Evolutionary conservation across 2,329 filamentous ascomycete genomes (phyloP).

Genomic region (Septoria petroselini): DNA sequence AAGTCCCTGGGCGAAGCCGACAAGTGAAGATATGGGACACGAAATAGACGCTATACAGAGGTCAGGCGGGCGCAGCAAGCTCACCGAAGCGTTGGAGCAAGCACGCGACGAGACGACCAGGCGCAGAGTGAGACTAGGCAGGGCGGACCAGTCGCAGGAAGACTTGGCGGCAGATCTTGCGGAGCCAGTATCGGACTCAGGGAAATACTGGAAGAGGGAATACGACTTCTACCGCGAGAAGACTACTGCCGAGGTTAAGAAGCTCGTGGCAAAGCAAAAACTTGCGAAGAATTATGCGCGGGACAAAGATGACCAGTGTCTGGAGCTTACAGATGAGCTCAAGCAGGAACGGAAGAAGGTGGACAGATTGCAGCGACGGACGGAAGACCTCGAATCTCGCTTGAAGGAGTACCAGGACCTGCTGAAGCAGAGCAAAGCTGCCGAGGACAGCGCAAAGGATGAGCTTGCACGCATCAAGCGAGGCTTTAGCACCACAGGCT

Average conservation of each 20-base stretch:
- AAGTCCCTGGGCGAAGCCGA: constrained; percentile 46
- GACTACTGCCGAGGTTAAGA: constrained; percentile 70
- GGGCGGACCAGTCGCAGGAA: constrained; percentile 38
- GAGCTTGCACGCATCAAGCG: constrained; percentile 19
- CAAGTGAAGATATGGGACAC: constrained; percentile 34
- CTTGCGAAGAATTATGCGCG: constrained; percentile 75
- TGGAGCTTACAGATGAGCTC: constrained; percentile 62
- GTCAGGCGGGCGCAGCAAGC: constrained; percentile 39
- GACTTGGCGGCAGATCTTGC: constrained; percentile 66
- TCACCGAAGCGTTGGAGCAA: constrained; percentile 47
- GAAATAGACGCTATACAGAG: constrained; percentile 33
- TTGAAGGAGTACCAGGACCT: constrained; percentile 47
- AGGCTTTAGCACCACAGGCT: constrained; percentile 11
- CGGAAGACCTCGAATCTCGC: constrained; percentile 59
- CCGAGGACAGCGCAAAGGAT: constrained; percentile 10
- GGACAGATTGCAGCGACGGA: constrained; percentile 60
- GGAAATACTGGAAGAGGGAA: constrained; percentile 75
- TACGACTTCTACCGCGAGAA: constrained; percentile 71
- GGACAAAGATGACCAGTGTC: constrained; percentile 70
- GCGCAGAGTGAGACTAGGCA: constrained; percentile 27
- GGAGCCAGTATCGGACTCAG: constrained; percentile 70
- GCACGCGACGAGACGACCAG: constrained; percentile 42
- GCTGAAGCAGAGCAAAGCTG: constrained; percentile 18
- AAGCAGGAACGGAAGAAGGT: constrained; percentile 66
- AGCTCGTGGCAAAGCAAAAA: constrained; percentile 75